A percentile compares a stretch with the other conserved stretches of the same genome.
These are phyloP conservation scores for Lipomyces orientalis DNA, from an alignment of 805 yeast species.

Conservation along the genomic window DNA sequence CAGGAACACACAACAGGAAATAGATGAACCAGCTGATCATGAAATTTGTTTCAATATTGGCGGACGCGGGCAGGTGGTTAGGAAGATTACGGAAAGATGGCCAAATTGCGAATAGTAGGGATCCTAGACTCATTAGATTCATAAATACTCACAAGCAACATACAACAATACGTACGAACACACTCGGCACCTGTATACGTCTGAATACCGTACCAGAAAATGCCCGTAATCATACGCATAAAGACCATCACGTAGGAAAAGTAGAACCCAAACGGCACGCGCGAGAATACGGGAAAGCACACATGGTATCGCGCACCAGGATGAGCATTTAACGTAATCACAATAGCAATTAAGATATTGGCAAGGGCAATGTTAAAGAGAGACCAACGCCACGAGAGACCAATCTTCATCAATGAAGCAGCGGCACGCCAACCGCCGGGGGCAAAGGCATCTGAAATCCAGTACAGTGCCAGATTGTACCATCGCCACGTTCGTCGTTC, in stretches of 20 bases:
- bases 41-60: constrained; percentile 21
- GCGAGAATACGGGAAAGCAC: constrained; percentile 53
- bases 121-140: background rate
- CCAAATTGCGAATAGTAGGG: constrained; percentile 57
- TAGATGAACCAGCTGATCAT: constrained; percentile 18
- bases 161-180: constrained; percentile 54
- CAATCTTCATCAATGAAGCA: constrained; percentile 51
- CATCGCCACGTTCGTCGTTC: constrained; percentile 54
- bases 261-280: constrained; percentile 54
- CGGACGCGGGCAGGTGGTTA: constrained; percentile 16
- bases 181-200: constrained; percentile 83
- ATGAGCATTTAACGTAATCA: constrained; percentile 53
- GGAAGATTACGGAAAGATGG: constrained; percentile 22
- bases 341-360: constrained; percentile 48
- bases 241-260: constrained; percentile 55
- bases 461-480: constrained; percentile 47
- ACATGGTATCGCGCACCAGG: constrained; percentile 58
- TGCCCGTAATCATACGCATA: constrained; percentile 85
- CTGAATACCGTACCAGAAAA: constrained; percentile 89
- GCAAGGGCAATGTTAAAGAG: constrained; percentile 54
- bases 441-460: constrained; percentile 40
- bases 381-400: constrained; percentile 51
- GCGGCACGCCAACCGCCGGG: constrained; percentile 53
- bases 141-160: background rate
- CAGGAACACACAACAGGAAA: constrained; percentile 22